Evolutionary conservation across 345 rosid species (phyloP).

Genomic region (Lagerstroemia speciosa): DNA sequence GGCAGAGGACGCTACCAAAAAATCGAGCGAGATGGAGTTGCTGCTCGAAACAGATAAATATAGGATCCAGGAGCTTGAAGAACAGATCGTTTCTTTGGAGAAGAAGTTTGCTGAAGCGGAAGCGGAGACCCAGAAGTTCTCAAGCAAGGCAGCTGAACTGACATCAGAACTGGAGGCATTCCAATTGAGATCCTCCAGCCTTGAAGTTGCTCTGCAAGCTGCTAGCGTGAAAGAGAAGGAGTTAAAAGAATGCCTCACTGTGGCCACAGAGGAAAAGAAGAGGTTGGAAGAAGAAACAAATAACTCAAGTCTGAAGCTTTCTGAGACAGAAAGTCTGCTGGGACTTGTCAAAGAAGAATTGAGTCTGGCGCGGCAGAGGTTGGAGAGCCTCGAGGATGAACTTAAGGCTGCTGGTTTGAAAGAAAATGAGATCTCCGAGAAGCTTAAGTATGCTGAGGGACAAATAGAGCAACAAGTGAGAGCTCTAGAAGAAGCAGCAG

Average conservation of each 20-base stretch:
- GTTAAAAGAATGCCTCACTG: slow-evolving; percentile 42
- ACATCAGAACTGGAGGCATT: slow-evolving; percentile 63
- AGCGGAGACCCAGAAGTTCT: slow-evolving; percentile 43
- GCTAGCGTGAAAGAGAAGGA: slow-evolving; percentile 60
- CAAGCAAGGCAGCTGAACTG: slow-evolving; percentile 49
- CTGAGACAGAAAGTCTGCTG: slow-evolving; percentile 61
- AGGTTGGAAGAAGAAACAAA: slow-evolving; percentile 48
- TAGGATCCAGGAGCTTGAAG: slow-evolving; percentile 90
- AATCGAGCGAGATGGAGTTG: slow-evolving; percentile 68
- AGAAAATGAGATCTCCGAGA: slow-evolving; percentile 55
- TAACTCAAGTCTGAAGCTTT: slow-evolving; percentile 39
- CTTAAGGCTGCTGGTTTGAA: slow-evolving; percentile 52
- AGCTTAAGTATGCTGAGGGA: slow-evolving; percentile 74
- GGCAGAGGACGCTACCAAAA: slow-evolving; percentile 62
- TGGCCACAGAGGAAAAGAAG: slow-evolving; percentile 56
- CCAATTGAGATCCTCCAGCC: slow-evolving; percentile 57
- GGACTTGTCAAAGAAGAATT: slow-evolving; percentile 63
- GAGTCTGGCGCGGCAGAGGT: slow-evolving; percentile 46
- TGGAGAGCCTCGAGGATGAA: slow-evolving; percentile 56
- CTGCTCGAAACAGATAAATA: slow-evolving; percentile 82
- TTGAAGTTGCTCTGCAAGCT: slow-evolving; percentile 54
- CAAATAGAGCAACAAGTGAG: slow-evolving; percentile 46
- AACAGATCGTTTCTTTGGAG: slow-evolving; percentile 54
- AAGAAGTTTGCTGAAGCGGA: slow-evolving; percentile 62
- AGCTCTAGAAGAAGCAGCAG: slow-evolving; percentile 45